Conservation (phyloP, 2,329 filamentous ascomycete species). For the Leptographium procerum region DNA sequence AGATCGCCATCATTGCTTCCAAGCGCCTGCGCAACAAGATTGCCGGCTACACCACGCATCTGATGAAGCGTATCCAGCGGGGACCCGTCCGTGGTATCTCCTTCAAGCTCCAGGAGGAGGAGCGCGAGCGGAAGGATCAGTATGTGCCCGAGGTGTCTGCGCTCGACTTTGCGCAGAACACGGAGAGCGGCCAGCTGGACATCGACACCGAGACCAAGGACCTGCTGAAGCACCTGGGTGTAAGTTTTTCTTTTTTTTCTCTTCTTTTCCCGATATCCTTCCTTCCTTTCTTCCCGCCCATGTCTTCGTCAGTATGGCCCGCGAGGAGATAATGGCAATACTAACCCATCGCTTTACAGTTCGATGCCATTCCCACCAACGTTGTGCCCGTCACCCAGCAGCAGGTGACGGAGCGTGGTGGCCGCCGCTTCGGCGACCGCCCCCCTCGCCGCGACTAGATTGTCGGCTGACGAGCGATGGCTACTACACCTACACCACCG, state of each 20-base stretch:
- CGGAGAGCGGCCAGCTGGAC: conserved; percentile 86
- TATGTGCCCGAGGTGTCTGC: conserved; percentile 98
- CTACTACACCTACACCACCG: not conserved
- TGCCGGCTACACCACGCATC: conserved; percentile 94
- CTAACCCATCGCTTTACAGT: conserved; percentile 39
- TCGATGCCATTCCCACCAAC: conserved; percentile 96
- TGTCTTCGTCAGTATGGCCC: no score
- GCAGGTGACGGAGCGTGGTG: conserved; percentile 69
- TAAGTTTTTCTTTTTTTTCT: conserved; percentile 49
- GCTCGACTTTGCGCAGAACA: conserved; percentile 93
- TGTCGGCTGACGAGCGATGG: conserved; percentile 2
- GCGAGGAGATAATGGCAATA: no score
- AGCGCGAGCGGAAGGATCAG: conserved; percentile 99
- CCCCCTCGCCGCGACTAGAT: conserved; percentile 34
- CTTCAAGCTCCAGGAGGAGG: conserved; percentile 99
- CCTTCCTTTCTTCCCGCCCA: no score
- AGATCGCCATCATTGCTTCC: conserved; percentile 97
- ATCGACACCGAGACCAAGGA: conserved; percentile 98
- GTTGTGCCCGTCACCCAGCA: conserved; percentile 83
- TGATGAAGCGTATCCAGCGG: conserved; percentile 99
- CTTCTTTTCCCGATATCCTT: not conserved
- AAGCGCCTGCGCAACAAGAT: conserved; percentile 99
- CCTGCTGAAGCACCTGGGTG: conserved; percentile 94
- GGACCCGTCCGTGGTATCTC: conserved; percentile 99
- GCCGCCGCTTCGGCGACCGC: conserved; percentile 31